Percentiles rank a stretch among this genome's conserved stretches.
phyloP scores from a whole-genome alignment of 169 alveolate genomes.

The Amoebophrya sp. region DNA sequence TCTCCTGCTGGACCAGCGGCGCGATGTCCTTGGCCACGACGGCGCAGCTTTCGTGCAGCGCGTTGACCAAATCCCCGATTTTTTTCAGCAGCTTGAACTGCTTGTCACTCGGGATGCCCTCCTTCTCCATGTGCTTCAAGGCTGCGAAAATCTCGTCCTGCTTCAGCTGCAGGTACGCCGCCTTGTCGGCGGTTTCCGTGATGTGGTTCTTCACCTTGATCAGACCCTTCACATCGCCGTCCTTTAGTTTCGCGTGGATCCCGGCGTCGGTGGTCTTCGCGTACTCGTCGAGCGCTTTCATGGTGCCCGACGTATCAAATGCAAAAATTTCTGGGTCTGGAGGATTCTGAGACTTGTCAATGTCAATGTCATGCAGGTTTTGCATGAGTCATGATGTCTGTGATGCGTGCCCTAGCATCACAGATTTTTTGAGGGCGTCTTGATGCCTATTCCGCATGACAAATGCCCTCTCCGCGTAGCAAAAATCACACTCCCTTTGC shows the following conservation, averaged over 20 bases:
- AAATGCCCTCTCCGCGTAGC: no score
- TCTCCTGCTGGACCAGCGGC: conserved; percentile 69
- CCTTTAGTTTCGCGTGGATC: conserved; percentile 64
- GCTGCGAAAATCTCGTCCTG: conserved; percentile 54
- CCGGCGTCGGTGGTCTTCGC: conserved; percentile 61
- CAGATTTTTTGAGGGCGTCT: no score
- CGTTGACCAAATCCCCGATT: conserved; percentile 64
- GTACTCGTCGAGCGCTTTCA: conserved; percentile 62
- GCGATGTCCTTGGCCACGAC: conserved; percentile 72
- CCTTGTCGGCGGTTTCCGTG: conserved; percentile 68
- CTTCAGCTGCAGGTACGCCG: conserved; percentile 56
- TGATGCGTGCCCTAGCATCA: no score
- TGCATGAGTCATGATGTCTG: no score
- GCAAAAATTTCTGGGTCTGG: no score
- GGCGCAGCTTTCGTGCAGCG: conserved; percentile 61
- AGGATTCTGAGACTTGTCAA: no score
- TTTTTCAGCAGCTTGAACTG: conserved; percentile 59
- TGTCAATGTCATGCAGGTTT: no score
- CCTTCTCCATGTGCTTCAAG: conserved; percentile 56
- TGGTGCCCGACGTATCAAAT: no score
- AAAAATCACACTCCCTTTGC: no score
- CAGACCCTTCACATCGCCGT: conserved; percentile 66
- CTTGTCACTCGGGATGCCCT: conserved; percentile 49
- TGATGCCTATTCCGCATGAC: no score
- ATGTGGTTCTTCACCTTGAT: conserved; percentile 70